A percentile compares a stretch with the other conserved stretches of the same genome.
Conservation (phyloP, 495 filamentous ascomycete species). For the Tuber microsphaerosporum region DNA sequence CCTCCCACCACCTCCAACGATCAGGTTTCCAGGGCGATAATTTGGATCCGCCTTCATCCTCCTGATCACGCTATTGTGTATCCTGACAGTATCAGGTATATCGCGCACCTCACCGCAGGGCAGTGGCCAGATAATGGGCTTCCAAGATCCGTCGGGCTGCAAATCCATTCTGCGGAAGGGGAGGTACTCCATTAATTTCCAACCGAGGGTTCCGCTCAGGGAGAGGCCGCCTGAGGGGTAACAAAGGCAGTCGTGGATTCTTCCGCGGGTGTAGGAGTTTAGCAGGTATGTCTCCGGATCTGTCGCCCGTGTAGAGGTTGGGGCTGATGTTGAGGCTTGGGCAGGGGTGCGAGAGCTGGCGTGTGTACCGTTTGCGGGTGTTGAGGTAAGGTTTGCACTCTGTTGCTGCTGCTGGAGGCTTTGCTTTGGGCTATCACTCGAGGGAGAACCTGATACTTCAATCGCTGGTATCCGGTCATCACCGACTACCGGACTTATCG, state of each 20-base stretch:
- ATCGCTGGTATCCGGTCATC: slow-evolving; percentile 18
- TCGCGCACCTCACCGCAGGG: slow-evolving; percentile 75
- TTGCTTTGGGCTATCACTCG: not conserved
- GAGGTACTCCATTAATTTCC: slow-evolving; percentile 79
- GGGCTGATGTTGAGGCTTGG: slow-evolving; percentile 44
- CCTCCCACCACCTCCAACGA: slow-evolving; percentile 71
- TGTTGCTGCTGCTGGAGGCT: not conserved
- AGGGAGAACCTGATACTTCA: slow-evolving; percentile 20
- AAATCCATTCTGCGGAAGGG: slow-evolving; percentile 82
- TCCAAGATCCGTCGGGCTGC: slow-evolving; percentile 66
- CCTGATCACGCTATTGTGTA: slow-evolving; percentile 67
- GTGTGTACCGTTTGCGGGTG: slow-evolving; percentile 9
- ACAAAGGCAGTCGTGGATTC: slow-evolving; percentile 67
- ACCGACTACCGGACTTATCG: not conserved
- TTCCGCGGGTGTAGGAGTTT: slow-evolving; percentile 45
- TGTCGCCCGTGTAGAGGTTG: slow-evolving; percentile 17
- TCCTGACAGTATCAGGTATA: slow-evolving; percentile 57
- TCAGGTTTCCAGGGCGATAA: slow-evolving; percentile 75
- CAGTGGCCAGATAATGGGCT: slow-evolving; percentile 71
- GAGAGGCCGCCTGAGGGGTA: slow-evolving; percentile 58
- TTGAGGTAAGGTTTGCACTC: slow-evolving; percentile 13
- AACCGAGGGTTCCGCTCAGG: slow-evolving; percentile 55
- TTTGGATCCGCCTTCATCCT: slow-evolving; percentile 58
- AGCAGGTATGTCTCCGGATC: slow-evolving; percentile 20
- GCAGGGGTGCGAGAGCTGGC: not conserved